These are phyloP conservation scores for Colletotrichum sublineola DNA, from an alignment of 2,329 filamentous ascomycete genomes.

Conservation along the genomic window DNA sequence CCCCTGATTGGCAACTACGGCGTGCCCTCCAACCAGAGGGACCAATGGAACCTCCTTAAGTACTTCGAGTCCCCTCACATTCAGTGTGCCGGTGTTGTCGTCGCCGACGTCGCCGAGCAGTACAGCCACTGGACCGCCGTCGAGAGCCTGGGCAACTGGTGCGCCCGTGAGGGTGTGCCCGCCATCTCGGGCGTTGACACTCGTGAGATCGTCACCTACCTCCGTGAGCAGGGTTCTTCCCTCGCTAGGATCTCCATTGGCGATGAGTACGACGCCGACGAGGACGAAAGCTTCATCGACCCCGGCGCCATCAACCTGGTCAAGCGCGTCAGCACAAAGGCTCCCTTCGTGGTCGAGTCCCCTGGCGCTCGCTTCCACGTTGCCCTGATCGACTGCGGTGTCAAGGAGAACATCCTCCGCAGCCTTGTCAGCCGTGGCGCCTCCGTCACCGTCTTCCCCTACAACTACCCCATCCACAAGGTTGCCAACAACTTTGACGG, in stretches of 20 bases:
- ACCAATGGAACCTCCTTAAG: conserved; percentile 91
- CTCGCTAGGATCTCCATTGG: conserved; percentile 94
- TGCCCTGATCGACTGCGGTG: conserved; percentile 96
- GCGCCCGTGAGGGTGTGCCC: conserved; percentile 93
- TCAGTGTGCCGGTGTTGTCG: conserved; percentile 94
- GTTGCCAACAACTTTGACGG: conserved; percentile 97
- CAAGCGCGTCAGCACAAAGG: conserved; percentile 96
- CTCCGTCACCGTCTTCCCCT: conserved; percentile 94
- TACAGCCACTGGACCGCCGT: conserved; percentile 99
- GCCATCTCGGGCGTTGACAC: conserved; percentile 98
- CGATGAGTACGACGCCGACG: conserved; percentile 97
- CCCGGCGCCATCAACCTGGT: conserved; percentile 97
- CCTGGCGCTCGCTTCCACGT: conserved; percentile 88
- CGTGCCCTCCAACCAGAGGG: conserved; percentile 87
- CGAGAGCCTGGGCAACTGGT: conserved; percentile 93
- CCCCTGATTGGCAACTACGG: conserved; percentile 99
- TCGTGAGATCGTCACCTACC: conserved; percentile 92
- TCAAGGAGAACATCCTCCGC: conserved; percentile 99
- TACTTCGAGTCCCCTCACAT: conserved; percentile 99
- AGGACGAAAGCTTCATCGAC: conserved; percentile 96
- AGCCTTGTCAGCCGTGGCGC: conserved; percentile 92
- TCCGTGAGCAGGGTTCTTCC: conserved; percentile 97
- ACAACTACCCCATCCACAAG: conserved; percentile 98
- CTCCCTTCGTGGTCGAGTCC: conserved; percentile 94
- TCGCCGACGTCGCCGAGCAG: conserved; percentile 91